phyloP scores from a whole-genome alignment of 2,329 filamentous ascomycete genomes.

The Colletotrichum higginsianum region DNA sequence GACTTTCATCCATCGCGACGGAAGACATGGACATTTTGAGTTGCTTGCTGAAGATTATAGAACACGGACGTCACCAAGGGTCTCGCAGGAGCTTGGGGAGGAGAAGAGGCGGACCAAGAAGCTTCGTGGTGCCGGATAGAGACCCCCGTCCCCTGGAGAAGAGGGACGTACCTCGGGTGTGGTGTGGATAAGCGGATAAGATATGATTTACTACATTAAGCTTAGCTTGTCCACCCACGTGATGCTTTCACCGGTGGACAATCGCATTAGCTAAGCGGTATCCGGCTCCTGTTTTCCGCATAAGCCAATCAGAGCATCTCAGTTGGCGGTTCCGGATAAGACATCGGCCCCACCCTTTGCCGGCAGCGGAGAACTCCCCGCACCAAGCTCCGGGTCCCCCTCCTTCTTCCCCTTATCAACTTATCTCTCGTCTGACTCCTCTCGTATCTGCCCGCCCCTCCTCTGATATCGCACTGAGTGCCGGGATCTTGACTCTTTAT shows the following conservation, averaged over 20 bases:
- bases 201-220: not conserved
- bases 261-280: slow-evolving; percentile 7
- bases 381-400: not conserved
- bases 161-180: slow-evolving; percentile 10
- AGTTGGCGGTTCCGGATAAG: slow-evolving; percentile 5
- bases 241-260: slow-evolving; percentile 11
- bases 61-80: slow-evolving; percentile 17
- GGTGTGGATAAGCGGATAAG: slow-evolving; percentile 15
- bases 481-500: not conserved
- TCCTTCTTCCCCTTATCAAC: no score
- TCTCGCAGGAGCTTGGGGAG: slow-evolving; percentile 15
- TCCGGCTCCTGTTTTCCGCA: not conserved
- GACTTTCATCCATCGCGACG: slow-evolving; percentile 10
- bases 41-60: slow-evolving; percentile 17
- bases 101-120: slow-evolving; percentile 1
- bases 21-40: not conserved
- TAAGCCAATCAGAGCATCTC: slow-evolving; percentile 15
- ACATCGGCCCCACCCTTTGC: slow-evolving; percentile 19
- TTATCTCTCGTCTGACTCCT: not conserved
- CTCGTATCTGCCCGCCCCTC: not conserved
- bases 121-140: slow-evolving; percentile 11
- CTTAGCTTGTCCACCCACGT: slow-evolving; percentile 35
- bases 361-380: slow-evolving; percentile 30
- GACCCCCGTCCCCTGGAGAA: not conserved
- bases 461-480: slow-evolving; percentile 5